These are phyloP conservation scores for Cyberlindnera sargentensis DNA, from an alignment of 805 yeast species.

Conservation along the genomic window DNA sequence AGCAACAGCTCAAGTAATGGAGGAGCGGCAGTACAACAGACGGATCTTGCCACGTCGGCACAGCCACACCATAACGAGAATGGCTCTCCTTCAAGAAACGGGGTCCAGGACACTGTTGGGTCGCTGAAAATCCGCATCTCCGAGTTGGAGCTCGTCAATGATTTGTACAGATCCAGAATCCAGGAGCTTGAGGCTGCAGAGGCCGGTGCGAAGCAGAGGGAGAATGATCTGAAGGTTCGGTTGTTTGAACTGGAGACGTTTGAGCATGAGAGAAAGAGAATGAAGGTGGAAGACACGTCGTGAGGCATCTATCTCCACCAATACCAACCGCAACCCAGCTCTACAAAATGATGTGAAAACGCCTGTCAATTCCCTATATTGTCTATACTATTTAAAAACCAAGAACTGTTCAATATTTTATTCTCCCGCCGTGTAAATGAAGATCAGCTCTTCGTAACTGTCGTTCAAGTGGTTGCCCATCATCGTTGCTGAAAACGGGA, in stretches of 20 bases:
- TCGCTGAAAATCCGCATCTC: conserved; percentile 66
- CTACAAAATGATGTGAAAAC: too few relatives aligned
- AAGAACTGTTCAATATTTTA: too few relatives aligned
- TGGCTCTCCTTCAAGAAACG: conserved; percentile 5
- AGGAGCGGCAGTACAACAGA: conserved; percentile 1
- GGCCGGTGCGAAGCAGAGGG: conserved; percentile 9
- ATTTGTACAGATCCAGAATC: conserved; percentile 75
- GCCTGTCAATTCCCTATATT: too few relatives aligned
- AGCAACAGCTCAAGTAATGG: neutral
- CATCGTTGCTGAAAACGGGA: too few relatives aligned
- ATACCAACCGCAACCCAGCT: too few relatives aligned
- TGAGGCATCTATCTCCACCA: too few relatives aligned
- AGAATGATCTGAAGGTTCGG: conserved; percentile 9
- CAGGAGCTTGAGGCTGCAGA: conserved; percentile 56
- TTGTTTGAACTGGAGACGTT: conserved; percentile 6
- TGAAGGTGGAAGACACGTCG: conserved; percentile 11
- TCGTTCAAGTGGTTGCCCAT: too few relatives aligned
- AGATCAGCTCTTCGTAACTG: too few relatives aligned
- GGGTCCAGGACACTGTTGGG: conserved; percentile 26
- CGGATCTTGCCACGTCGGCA: neutral
- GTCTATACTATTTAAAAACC: too few relatives aligned
- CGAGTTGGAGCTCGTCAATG: conserved; percentile 87
- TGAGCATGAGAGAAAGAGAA: conserved; percentile 13
- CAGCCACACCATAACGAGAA: neutral
- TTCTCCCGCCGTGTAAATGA: too few relatives aligned